These are phyloP conservation scores for Lecanicillium sp. DNA, from an alignment of 2,329 filamentous ascomycete species.

Conservation along the genomic window DNA sequence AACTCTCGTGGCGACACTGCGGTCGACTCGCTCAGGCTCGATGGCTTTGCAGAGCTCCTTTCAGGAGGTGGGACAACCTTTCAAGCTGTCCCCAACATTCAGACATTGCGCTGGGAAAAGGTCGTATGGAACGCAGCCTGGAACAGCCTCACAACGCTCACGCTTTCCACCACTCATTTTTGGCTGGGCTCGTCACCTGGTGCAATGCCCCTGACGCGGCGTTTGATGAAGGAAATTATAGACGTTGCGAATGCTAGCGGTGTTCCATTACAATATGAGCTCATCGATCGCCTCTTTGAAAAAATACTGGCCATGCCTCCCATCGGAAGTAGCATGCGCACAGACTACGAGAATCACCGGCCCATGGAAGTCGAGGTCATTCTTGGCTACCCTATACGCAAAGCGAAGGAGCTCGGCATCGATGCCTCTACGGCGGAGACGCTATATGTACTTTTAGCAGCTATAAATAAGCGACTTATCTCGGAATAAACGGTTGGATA, in stretches of 20 bases:
- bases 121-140: constrained; percentile 52
- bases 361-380: constrained; percentile 57
- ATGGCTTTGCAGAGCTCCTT: constrained; percentile 20
- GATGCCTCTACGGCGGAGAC: constrained; percentile 42
- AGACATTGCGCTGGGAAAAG: constrained; percentile 51
- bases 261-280: constrained; percentile 34
- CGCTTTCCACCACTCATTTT: constrained; percentile 40
- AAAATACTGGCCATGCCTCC: constrained; percentile 37
- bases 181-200: constrained; percentile 36
- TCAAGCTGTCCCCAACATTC: constrained; percentile 43
- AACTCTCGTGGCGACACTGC: constrained; percentile 21
- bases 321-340: constrained; percentile 43
- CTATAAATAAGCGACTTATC: constrained; percentile 14
- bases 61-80: constrained; percentile 33
- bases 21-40: constrained; percentile 26
- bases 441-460: constrained; percentile 25
- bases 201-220: constrained; percentile 39
- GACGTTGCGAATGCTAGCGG: constrained; percentile 47
- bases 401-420: constrained; percentile 44
- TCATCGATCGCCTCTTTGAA: constrained; percentile 37
- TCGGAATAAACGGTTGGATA: too few species aligned
- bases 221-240: constrained; percentile 44
- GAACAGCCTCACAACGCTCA: constrained; percentile 52
- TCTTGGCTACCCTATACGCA: constrained; percentile 48
- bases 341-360: constrained; percentile 47